Evolutionary conservation across 1,284 basidiomycete genomes (phyloP).

Genomic region (Cryptococcus floricola): DNA sequence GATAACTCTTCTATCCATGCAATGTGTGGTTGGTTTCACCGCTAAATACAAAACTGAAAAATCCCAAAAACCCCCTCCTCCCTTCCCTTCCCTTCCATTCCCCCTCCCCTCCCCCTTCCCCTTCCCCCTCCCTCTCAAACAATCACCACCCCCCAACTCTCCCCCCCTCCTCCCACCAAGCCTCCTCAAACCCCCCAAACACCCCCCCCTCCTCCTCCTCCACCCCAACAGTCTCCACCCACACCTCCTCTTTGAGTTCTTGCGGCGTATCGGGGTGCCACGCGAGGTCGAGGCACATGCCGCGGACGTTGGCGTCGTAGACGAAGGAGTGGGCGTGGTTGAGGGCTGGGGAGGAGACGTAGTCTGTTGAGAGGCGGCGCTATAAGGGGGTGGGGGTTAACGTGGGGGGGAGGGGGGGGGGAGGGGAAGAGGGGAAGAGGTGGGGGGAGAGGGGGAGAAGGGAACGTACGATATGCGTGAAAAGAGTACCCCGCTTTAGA

Average conservation of each 20-base stretch:
- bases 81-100: too few species aligned
- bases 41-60: too few species aligned
- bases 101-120: background rate
- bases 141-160: constrained; percentile 43
- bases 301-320: constrained; percentile 41
- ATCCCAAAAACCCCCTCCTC: background rate
- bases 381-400: constrained; percentile 1
- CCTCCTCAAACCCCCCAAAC: constrained; percentile 43
- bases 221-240: constrained; percentile 22
- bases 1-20: background rate
- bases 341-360: constrained; percentile 24
- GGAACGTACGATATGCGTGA: constrained; percentile 39
- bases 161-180: constrained; percentile 42
- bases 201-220: constrained; percentile 30
- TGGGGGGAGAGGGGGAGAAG: background rate
- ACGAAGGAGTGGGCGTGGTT: constrained; percentile 44
- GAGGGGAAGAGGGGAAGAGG: background rate
- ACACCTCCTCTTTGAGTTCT: constrained; percentile 16
- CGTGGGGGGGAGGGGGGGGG: background rate
- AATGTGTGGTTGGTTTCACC: too few species aligned
- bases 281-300: constrained; percentile 48
- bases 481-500: constrained; percentile 28
- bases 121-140: background rate
- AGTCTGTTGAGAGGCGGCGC: constrained; percentile 39
- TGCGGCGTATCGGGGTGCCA: constrained; percentile 23